Percentiles rank a stretch among this genome's conserved stretches.
Evolutionary conservation across 805 yeast species (phyloP).

Genomic region (Tetrapisispora fleetii): DNA sequence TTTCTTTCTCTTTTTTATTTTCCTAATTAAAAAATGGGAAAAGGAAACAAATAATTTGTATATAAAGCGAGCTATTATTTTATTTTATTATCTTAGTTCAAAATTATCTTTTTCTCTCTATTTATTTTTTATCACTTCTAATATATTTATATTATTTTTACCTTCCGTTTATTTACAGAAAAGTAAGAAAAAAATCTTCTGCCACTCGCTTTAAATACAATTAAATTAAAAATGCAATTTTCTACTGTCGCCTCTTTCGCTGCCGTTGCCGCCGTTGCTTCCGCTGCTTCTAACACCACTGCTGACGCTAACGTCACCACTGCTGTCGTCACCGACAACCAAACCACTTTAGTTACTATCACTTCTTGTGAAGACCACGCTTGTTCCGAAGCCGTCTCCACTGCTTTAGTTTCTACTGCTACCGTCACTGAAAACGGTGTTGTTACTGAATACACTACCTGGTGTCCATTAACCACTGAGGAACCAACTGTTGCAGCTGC

Average conservation of each 20-base stretch:
- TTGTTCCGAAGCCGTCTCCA: constrained; percentile 27
- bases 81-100: neutral
- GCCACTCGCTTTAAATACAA: constrained; percentile 22
- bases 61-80: constrained; percentile 1
- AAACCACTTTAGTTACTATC: constrained; percentile 31
- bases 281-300: constrained; percentile 14
- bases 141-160: neutral
- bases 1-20: neutral
- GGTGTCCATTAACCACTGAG: constrained; percentile 23
- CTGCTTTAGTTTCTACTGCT: constrained; percentile 30
- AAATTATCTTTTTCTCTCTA: neutral
- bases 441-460: constrained; percentile 32
- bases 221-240: constrained; percentile 29
- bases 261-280: constrained; percentile 27
- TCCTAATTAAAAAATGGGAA: too few species aligned
- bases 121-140: neutral
- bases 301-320: constrained; percentile 14
- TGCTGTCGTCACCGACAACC: constrained; percentile 13
- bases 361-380: constrained; percentile 28
- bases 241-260: constrained; percentile 32
- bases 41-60: neutral
- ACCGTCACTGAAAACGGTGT: constrained; percentile 29
- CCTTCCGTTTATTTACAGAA: too few species aligned
- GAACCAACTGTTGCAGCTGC: constrained; percentile 15
- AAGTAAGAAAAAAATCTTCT: constrained; percentile 19